These are phyloP conservation scores for Cyphellophora europaea DNA, from an alignment of 2,329 filamentous ascomycete genomes.

Conservation along the genomic window DNA sequence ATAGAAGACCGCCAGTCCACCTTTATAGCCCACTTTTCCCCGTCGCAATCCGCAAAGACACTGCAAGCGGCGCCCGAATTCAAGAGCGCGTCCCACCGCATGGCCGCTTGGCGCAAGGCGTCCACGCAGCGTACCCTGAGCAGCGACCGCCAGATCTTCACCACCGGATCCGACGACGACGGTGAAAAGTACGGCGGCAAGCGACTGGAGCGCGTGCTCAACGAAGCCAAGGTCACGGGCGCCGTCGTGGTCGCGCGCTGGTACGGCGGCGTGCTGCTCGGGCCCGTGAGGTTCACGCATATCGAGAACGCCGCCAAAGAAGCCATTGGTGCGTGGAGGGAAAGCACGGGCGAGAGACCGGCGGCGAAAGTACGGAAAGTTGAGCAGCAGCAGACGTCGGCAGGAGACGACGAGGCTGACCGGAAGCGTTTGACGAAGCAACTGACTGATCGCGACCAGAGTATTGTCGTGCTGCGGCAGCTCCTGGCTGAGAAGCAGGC, in stretches of 20 bases:
- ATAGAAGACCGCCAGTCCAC: constrained; percentile 42
- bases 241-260: constrained; percentile 44
- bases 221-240: constrained; percentile 34
- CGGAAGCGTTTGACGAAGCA: constrained; percentile 26
- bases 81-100: constrained; percentile 38
- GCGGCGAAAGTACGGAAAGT: not conserved
- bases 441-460: constrained; percentile 38
- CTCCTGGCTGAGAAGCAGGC: constrained; percentile 34
- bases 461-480: constrained; percentile 36
- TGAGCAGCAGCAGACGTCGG: constrained; percentile 9
- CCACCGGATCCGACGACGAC: constrained; percentile 42
- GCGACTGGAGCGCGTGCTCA: constrained; percentile 37
- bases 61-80: constrained; percentile 37
- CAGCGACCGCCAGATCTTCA: constrained; percentile 28
- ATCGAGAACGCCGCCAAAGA: constrained; percentile 41
- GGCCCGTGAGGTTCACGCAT: constrained; percentile 43
- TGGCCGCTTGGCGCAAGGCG: constrained; percentile 41
- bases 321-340: constrained; percentile 34
- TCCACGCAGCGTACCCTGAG: constrained; percentile 38
- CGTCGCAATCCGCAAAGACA: constrained; percentile 20
- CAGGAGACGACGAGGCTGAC: constrained; percentile 27
- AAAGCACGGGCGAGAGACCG: constrained; percentile 11
- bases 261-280: constrained; percentile 46
- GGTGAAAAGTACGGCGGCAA: constrained; percentile 44
- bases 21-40: constrained; percentile 41